Evolutionary conservation across 805 yeast species (phyloP), one percentile per base, ranked within the genome.

Genomic region (Priceomyces fermenticarens): DNA sequence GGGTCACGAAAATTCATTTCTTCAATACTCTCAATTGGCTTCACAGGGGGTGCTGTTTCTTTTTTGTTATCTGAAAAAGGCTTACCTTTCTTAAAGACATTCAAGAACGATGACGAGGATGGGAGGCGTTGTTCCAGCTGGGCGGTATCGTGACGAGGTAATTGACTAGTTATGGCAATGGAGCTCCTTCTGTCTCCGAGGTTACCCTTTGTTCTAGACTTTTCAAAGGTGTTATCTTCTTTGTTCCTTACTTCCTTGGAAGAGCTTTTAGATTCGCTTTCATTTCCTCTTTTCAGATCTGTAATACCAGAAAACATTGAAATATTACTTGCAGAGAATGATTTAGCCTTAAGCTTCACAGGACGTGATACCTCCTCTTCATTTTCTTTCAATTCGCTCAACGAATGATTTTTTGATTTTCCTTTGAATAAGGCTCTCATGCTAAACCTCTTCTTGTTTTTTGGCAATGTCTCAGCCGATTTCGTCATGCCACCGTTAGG

Each of bases 391-490:
- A 32, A 26, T n/a, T 47, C 51, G 35, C 44, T 49, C 27, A 54
- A 45, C 5, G 60, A 48, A 39, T 61, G 67, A 39, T 42, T 51
- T 41, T 61, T 66, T 2, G 69, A 60, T 44, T 60, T 67, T 45
- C 59, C 58, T 44, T 62, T 67, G 53, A 70, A 69, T 20, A 70
- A 53, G 2, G 66, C 56, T 35, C 58, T 61, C 53, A 70, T 64
- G 32, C 71, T 63, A 43, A 70, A 70, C 43, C 60, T 61, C 38
- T 65, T 63, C 51, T 55, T 53, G 31, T 53, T 53, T 11, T 43
- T 43, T 9, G 46, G 28, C 8, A 40, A 7, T 8, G 36, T 14
- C 27, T 34, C 25, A 12, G 30, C n/a, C 17, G 35, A n/a, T 15
- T 31, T 33, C 3, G 54, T 33, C 16, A 56, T 39, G 36, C 57